phyloP scores from a whole-genome alignment of 129 eudicot species.

The Flaveria bidentis region DNA sequence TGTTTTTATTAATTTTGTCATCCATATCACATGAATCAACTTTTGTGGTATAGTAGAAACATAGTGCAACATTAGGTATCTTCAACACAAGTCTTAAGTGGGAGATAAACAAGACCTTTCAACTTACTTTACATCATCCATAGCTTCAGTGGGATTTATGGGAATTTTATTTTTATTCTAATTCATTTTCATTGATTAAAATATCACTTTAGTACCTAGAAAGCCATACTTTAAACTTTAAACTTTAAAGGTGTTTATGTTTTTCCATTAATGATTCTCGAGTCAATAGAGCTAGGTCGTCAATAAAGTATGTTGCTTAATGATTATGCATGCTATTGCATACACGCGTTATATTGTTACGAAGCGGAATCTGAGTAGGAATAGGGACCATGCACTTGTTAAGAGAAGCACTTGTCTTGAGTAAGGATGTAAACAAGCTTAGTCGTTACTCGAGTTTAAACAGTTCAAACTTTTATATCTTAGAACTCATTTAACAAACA shows the following conservation, averaged over 20 bases:
- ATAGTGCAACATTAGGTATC: background rate
- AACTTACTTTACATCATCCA: slow-evolving; percentile 36
- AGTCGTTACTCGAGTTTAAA: no score
- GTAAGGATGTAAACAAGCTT: no score
- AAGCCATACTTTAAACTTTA: background rate
- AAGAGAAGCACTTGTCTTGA: no score
- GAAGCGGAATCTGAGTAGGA: no score
- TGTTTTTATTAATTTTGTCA: slow-evolving; percentile 34
- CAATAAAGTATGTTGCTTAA: no score
- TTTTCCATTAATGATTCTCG: background rate
- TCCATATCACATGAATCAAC: slow-evolving; percentile 27
- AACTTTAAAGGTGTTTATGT: background rate
- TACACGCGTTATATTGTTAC: no score
- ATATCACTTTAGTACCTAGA: background rate
- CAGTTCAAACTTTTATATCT: no score
- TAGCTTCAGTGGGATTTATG: slow-evolving; percentile 24
- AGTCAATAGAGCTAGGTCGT: background rate
- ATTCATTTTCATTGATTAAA: background rate
- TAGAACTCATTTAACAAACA: no score
- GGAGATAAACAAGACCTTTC: slow-evolving; percentile 31
- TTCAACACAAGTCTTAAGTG: slow-evolving; percentile 6
- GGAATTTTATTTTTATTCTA: background rate
- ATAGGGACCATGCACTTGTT: no score
- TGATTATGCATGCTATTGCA: no score
- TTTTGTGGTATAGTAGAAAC: background rate